Percentiles rank a stretch among this genome's conserved stretches.
Evolutionary conservation across 2,329 filamentous ascomycete genomes (phyloP).

Genomic region (Colletotrichum costaricense): DNA sequence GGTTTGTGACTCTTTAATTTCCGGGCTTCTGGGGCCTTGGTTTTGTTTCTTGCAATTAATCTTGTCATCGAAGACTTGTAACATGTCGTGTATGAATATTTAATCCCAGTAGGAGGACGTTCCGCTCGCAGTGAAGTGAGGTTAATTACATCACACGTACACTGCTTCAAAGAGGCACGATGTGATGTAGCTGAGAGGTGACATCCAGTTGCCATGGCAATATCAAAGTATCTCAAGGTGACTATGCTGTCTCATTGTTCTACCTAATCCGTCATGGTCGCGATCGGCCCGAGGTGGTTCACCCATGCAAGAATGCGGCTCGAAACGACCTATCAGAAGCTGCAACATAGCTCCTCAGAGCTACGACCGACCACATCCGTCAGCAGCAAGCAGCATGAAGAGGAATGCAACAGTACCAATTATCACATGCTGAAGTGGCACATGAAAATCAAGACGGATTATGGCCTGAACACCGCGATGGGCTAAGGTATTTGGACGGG

Average conservation of each 20-base stretch:
- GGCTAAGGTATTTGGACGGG: not conserved
- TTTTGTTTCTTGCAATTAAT: too few species aligned
- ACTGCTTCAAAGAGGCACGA: not conserved
- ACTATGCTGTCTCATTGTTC: not conserved
- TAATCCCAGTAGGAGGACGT: too few species aligned
- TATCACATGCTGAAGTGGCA: conserved; percentile 21
- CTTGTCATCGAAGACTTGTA: too few species aligned
- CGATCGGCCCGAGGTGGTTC: not conserved
- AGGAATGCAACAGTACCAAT: not conserved
- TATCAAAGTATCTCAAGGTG: not conserved
- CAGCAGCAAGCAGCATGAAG: not conserved
- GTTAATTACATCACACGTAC: too few species aligned
- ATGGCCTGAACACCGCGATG: not conserved
- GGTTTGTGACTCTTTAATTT: too few species aligned
- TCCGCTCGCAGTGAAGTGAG: too few species aligned
- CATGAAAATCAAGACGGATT: not conserved
- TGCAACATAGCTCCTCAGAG: not conserved
- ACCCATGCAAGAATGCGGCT: not conserved
- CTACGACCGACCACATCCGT: not conserved
- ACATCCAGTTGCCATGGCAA: not conserved
- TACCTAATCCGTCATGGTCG: not conserved
- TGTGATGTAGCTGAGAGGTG: not conserved
- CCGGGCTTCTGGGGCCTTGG: too few species aligned
- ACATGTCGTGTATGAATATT: too few species aligned
- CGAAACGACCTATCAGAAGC: not conserved